Base-by-base conservation (phyloP, 225 moss, liverwort and hornwort species). In the Climacium dendroides region DNA sequence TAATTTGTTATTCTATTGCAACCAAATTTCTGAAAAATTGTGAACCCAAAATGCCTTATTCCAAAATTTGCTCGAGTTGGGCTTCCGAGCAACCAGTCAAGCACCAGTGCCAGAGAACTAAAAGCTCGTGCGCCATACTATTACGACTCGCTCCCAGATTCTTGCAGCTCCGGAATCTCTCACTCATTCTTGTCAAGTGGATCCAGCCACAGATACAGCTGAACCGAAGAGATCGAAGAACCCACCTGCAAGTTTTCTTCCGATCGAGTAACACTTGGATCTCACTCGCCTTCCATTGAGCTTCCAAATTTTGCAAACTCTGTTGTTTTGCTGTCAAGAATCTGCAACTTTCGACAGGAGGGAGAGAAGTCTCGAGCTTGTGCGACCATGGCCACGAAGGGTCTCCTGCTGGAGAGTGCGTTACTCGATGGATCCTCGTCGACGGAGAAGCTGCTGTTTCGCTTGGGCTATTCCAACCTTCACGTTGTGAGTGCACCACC, bases 391-490 rank as follows among this genome's bases (percentile, higher is more conserved):
- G 89, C 87, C 66, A 57, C 89, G 67, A 78, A 83, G 86, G 93
- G 92, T 5, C 78, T 93, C 25, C 75, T 93, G 57, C 69, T 92
- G 87, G 89, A 89, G 84, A 89, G 90, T 61, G 73, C 92, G 59
- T 83, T 93, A 74, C 88, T 93, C 67, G 88, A 87, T 43, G 79
- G 73, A 19, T 81, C 92, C 58, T 83, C 85, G 20, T 88, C 93
- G 6, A 60, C 64, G 85, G 93, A 93, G 89, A 92, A 91, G 64
- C 82, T 93, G 80, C 64, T 93, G 78, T 76, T 89, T 57, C 93
- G 93, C 34, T 85, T 92, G 70, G 86, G 89, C 78, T 91, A 67
- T 25, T 93, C 93, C 53, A 89, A 87, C 59, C 91, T 93, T 16
- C 84, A 88, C 58, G 89, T 93, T 71, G 93, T 92, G 45, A 89